phyloP scores from a whole-genome alignment of 2,329 filamentous ascomycete genomes.

The Aureobasidium melanogenum region DNA sequence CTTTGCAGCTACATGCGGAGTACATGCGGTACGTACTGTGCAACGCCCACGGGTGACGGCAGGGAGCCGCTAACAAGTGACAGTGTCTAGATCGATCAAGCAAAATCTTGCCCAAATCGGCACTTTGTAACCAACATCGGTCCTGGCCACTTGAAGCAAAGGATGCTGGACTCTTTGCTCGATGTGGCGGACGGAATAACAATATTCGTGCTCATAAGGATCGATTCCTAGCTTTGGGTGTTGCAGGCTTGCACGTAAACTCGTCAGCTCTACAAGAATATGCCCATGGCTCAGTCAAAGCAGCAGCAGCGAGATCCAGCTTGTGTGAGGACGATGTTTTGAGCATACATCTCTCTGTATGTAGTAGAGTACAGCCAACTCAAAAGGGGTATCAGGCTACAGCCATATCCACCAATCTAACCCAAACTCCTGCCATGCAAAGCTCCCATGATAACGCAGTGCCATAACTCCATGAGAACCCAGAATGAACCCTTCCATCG shows the following conservation, averaged over 20 bases:
- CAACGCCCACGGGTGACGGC: slow-evolving; percentile 1
- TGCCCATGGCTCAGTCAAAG: neutral
- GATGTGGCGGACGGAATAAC: neutral
- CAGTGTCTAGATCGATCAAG: neutral
- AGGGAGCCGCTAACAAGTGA: neutral
- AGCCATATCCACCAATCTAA: neutral
- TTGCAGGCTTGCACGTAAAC: no score
- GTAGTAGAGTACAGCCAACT: neutral
- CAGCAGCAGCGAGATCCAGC: neutral
- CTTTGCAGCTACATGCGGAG: neutral
- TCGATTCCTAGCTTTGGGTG: neutral
- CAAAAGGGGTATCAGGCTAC: neutral
- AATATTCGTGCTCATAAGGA: neutral
- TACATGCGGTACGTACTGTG: neutral
- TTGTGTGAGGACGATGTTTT: neutral
- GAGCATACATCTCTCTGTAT: neutral
- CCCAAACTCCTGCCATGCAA: slow-evolving; percentile 2
- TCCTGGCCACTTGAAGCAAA: neutral
- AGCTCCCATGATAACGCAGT: neutral
- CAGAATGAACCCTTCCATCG: neutral
- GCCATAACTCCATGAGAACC: neutral
- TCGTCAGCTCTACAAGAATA: neutral
- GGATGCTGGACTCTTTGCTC: neutral
- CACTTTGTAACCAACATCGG: neutral
- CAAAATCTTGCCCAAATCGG: neutral